Base-by-base conservation (phyloP, 345 rosid genomes). In the Lagerstroemia speciosa region DNA sequence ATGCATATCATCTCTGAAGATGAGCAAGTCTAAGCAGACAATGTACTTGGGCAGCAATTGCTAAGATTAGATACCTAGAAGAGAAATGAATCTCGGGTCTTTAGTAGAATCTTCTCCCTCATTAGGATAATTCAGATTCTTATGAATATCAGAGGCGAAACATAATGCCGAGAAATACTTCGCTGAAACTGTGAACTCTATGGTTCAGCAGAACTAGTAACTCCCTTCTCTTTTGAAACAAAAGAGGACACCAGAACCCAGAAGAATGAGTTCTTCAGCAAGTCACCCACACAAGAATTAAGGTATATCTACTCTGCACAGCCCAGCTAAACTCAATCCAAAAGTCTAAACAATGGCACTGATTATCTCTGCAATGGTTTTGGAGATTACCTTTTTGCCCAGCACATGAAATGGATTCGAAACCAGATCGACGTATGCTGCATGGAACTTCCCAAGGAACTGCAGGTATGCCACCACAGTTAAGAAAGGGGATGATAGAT, bases 351-450 rank as follows among this genome's bases (percentile, higher is more conserved):
- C 96, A 2, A 94, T 85, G 74, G 79, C 81, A 85, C 85, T 89
- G 52, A 94, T 96, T 66, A 89, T 84, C 68, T 84, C 90, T 11
- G 97, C 92, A 68, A 89, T 91, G 60, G 84, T 87, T 81, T 73
- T 88, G 67, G 99, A 94, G 9, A 97, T 94, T 29, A 89, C 89
- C 88, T 84, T 94, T 80, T 91, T 94, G 30, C 97, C 97, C 1
- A 93, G 96, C n/a, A 94, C 89, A 31, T 94, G 96, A 68, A 89
- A 94, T 1, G 98, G 99, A 78, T 94, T 94, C 40, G 97, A 94
- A 76, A 91, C 91, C 27, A 96, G 98, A 73, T 91, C 98, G 57
- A 87, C 93, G 45, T 91, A 94, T n/a, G 92, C 96, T 46, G 96
- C 91, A 77, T 94, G 97, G 78, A 94, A 94, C 81, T 83, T 86